These are phyloP conservation scores for Eudorina sp. DNA, from an alignment of 139 green algal genomes.

Conservation along the genomic window DNA sequence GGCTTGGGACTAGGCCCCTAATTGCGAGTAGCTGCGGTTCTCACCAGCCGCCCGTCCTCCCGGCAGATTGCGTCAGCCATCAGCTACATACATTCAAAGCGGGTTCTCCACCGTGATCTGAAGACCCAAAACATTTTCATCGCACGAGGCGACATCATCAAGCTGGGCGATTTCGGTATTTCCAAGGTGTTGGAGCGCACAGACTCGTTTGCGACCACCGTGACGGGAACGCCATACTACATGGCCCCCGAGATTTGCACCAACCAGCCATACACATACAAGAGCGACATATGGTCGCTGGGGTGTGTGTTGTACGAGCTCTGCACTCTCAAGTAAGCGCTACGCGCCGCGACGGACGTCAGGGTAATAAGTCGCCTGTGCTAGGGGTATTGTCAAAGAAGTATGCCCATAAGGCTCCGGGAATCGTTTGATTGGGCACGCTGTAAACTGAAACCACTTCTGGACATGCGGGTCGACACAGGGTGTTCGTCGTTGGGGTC, in stretches of 20 bases:
- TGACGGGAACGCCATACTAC: constrained; percentile 73
- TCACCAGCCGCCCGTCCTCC: background rate
- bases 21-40: background rate
- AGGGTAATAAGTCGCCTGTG: too few relatives aligned
- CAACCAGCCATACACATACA: constrained; percentile 78
- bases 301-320: constrained; percentile 92
- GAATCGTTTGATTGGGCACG: too few relatives aligned
- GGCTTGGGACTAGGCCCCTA: background rate
- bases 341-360: too few relatives aligned
- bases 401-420: too few relatives aligned
- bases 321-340: constrained; percentile 74
- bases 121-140: constrained; percentile 92
- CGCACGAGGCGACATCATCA: constrained; percentile 73
- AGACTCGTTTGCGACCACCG: constrained; percentile 73
- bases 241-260: constrained; percentile 79
- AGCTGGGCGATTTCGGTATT: constrained; percentile 92
- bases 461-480: too few relatives aligned
- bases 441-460: too few relatives aligned
- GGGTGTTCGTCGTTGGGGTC: too few relatives aligned
- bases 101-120: constrained; percentile 75
- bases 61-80: constrained; percentile 69
- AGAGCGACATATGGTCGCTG: constrained; percentile 88
- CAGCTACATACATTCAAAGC: constrained; percentile 72
- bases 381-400: too few relatives aligned
- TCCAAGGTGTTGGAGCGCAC: constrained; percentile 76